These are phyloP conservation scores for Hsuehochloa calcarea DNA, from an alignment of 176 grass and related monocot genomes.

Conservation along the genomic window DNA sequence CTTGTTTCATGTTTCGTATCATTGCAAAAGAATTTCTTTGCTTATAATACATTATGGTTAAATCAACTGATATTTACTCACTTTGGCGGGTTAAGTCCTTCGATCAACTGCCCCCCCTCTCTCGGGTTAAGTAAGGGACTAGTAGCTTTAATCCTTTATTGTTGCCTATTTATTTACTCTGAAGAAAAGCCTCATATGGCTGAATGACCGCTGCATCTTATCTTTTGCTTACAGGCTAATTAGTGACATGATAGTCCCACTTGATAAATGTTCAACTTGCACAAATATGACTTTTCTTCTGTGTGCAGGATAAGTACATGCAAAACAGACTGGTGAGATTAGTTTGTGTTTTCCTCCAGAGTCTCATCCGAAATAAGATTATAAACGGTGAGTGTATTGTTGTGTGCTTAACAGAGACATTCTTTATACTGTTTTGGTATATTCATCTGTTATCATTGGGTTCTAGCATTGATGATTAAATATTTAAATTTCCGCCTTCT, in stretches of 20 bases:
- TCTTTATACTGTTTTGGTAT: not conserved
- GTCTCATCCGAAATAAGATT: constrained; percentile 94
- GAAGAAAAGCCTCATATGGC: not conserved
- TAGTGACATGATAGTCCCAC: not conserved
- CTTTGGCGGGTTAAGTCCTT: not conserved
- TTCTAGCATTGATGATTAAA: not conserved
- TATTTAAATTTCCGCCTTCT: not conserved
- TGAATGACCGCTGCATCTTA: not conserved
- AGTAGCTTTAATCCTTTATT: not conserved
- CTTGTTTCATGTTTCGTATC: not conserved
- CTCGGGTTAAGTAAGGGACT: not conserved
- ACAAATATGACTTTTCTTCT: constrained; percentile 11
- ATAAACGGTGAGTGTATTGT: constrained; percentile 75
- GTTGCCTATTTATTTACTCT: not conserved
- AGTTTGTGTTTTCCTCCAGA: constrained; percentile 97
- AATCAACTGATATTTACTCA: not conserved
- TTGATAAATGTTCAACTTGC: not conserved
- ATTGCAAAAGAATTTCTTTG: not conserved
- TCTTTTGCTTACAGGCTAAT: constrained; percentile 2
- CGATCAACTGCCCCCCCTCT: not conserved
- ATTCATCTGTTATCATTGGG: not conserved
- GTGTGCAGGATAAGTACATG: constrained; percentile 97
- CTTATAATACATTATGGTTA: not conserved
- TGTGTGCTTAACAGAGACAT: constrained; percentile 5
- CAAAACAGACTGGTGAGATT: constrained; percentile 98